phyloP scores from a whole-genome alignment of 441 rosid species.

The Aquilaria agallochum region DNA sequence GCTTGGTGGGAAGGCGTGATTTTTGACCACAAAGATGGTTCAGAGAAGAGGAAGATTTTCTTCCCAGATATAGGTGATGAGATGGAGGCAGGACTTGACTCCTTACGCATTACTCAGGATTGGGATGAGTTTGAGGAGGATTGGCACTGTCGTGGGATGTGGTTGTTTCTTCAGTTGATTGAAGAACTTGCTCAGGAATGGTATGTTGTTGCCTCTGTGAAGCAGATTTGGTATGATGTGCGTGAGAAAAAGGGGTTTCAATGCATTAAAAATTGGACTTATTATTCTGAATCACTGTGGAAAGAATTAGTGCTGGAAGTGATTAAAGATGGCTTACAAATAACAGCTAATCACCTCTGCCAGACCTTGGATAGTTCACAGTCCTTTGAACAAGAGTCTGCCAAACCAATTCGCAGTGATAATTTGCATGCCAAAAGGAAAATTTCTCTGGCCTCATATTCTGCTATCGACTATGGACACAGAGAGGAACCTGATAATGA shows the following conservation, averaged over 20 bases:
- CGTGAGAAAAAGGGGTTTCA: slow-evolving; percentile 35
- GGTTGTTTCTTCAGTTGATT: slow-evolving; percentile 62
- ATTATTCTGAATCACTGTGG: slow-evolving; percentile 42
- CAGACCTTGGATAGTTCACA: neutral
- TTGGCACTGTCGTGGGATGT: slow-evolving; percentile 63
- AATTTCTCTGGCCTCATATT: slow-evolving; percentile 8
- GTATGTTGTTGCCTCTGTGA: slow-evolving; percentile 43
- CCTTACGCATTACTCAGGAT: slow-evolving; percentile 60
- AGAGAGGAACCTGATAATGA: slow-evolving; percentile 15
- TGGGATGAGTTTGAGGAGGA: slow-evolving; percentile 44
- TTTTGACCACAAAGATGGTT: slow-evolving; percentile 45
- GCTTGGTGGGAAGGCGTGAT: slow-evolving; percentile 94
- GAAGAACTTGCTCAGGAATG: slow-evolving; percentile 31
- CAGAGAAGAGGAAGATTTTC: slow-evolving; percentile 49
- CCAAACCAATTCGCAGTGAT: slow-evolving; percentile 16
- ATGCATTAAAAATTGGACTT: slow-evolving; percentile 56
- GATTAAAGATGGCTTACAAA: slow-evolving; percentile 35
- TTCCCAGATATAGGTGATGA: slow-evolving; percentile 89
- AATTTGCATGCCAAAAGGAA: slow-evolving; percentile 10
- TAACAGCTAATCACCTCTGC: slow-evolving; percentile 5
- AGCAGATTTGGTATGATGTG: slow-evolving; percentile 80
- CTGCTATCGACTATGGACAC: slow-evolving; percentile 2
- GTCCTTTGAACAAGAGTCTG: slow-evolving; percentile 17
- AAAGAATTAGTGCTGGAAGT: slow-evolving; percentile 40
- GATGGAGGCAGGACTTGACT: slow-evolving; percentile 18